Base-by-base conservation (phyloP, 148 eudicot species). In the Rhododendron ferrugineum region DNA sequence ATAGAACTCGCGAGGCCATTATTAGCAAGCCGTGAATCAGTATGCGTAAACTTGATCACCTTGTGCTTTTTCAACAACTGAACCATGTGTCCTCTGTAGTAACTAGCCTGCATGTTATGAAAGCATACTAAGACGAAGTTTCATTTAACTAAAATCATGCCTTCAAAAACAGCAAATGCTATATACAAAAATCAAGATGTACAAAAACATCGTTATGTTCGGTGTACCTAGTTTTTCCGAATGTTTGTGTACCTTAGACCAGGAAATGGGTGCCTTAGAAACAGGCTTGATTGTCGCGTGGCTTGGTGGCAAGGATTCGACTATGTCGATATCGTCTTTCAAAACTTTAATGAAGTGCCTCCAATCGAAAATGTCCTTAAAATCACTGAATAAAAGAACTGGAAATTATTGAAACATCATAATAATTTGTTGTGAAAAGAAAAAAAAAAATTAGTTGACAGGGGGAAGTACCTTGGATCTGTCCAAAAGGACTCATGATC, bases 401-500 rank as follows among this genome's bases (percentile, higher is more conserved):
- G 7, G 11, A 72, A 70, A 7, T 54, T 30, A 79, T 11, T 11
- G 32, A 50, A 11, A 50, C 11, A 52, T 34, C 68, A 34, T 8
- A 34, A 23, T 4, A 81, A 20, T 13, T 9, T 16, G 58, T 14
- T 1, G 4, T 44, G 9, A 44, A 47, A 46, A 30, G 26, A 64
- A 46, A 62, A n/a, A 20, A 11, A 1, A 3, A 36, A 1, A 40
- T 52, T 28, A n/a, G 5, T 37, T 10, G 5, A 8, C 30, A 3
- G 37, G 5, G 37, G 26, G 1, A 4, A 44, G 16, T 74, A 94
- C 97, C 97, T 94, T 40, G 90, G 89, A 90, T 94, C 97, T 11
- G 91, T 91, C 97, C 95, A 94, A 62, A 90, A 94, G 58, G 95
- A 93, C 10, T 88, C 64, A 54, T 93, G 94, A 78, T 94, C 97